Base-by-base conservation (phyloP, 2,329 filamentous ascomycete genomes). In the Cadophora sp. region DNA sequence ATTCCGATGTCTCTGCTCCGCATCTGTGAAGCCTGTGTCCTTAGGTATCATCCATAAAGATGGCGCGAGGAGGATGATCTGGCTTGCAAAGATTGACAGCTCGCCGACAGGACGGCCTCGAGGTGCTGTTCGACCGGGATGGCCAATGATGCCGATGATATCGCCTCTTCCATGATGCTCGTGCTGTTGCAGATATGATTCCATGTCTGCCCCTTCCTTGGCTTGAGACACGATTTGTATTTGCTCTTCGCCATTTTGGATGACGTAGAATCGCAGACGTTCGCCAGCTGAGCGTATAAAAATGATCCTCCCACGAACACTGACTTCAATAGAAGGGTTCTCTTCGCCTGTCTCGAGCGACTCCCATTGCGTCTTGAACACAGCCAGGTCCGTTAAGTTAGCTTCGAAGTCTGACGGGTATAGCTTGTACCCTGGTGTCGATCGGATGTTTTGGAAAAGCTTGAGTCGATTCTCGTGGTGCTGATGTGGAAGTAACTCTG, bases 21-120 rank as follows among this genome's bases (percentile, higher is more conserved):
- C 88, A 79, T 98, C 94, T 85, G 97, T 95, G 84, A 98, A 94
- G 70, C 95, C 95, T 78, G 93, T 97, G 81, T 95, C 91, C 80
- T 96, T 93, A 68, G 96, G 96, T 73, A 96, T 86, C 82, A 93
- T 90, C 81, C 97, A 94, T 76, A 99, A 81, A 80, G 95, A 98
- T 8, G 96, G 96, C 0, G 95, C 91, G 68, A 99, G 85, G 55
- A 98, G 89, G 50, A 91, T 83, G 71, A 99, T 86, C 80, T 97
- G 91, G 60, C 87, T 89, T 1, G 95, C 96, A 76, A 97, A 97
- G 79, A 99, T 93, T 45, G 93, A 97, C 61, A 99, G 86, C 81
- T 99, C 95, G 71, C 96, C 96, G 73, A 51, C 48, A 20, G 48
- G 48, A 30, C 48, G 48, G 94, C 91, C 76, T 90, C 88, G 71